A percentile compares a stretch with the other conserved stretches of the same genome.
phyloP scores from a whole-genome alignment of 345 rosid species.

The Linum trigynum region DNA sequence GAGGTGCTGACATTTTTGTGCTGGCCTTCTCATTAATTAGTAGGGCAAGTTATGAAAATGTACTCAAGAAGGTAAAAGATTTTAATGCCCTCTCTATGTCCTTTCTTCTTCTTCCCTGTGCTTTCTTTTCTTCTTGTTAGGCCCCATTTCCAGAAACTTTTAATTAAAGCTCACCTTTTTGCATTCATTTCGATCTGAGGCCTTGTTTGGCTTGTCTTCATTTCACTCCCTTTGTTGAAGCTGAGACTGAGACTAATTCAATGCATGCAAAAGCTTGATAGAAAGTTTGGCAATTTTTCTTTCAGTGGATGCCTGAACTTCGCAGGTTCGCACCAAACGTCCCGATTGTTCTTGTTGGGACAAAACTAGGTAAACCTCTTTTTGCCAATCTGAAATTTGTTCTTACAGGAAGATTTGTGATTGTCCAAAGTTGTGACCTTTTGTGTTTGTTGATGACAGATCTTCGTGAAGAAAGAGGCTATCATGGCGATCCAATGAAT shows the following conservation, averaged over 20 bases:
- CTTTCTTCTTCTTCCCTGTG: slow-evolving; percentile 1
- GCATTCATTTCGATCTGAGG: slow-evolving; percentile 13
- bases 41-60: slow-evolving; percentile 93
- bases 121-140: background rate
- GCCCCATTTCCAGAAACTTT: background rate
- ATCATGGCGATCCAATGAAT: slow-evolving; percentile 54
- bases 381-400: background rate
- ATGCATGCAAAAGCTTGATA: no score
- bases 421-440: background rate
- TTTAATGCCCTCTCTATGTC: slow-evolving; percentile 5
- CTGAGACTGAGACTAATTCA: background rate
- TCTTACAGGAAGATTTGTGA: background rate
- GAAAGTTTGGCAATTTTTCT: slow-evolving; percentile 10
- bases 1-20: slow-evolving; percentile 92
- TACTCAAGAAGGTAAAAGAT: slow-evolving; percentile 73
- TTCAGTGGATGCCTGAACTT: slow-evolving; percentile 98
- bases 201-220: slow-evolving; percentile 2
- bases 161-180: background rate
- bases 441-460: slow-evolving; percentile 32
- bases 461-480: slow-evolving; percentile 75
- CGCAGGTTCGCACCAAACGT: slow-evolving; percentile 90
- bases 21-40: slow-evolving; percentile 89
- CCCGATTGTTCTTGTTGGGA: slow-evolving; percentile 94
- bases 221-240: slow-evolving; percentile 7
- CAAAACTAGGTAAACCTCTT: slow-evolving; percentile 60